Evolutionary conservation across 2,329 filamentous ascomycete genomes (phyloP).

Genomic region (Fusarium napiforme): DNA sequence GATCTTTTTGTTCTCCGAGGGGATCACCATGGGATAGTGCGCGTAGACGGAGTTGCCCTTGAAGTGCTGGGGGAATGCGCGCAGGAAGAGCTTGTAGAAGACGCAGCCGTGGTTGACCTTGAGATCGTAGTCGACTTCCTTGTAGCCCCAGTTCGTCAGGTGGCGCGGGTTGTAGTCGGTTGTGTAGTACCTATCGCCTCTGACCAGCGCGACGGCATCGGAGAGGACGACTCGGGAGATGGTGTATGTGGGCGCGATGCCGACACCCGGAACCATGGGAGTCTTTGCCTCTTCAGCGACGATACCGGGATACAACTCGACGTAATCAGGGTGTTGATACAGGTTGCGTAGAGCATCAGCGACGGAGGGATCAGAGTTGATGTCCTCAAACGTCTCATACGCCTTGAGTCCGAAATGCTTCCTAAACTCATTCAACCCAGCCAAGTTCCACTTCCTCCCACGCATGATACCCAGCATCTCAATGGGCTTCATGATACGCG

Average conservation of each 20-base stretch:
- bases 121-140: constrained; percentile 77
- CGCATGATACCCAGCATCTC: constrained; percentile 86
- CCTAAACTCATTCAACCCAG: constrained; percentile 85
- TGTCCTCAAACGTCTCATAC: constrained; percentile 83
- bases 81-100: constrained; percentile 85
- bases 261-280: constrained; percentile 78
- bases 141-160: constrained; percentile 86
- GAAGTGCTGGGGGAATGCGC: constrained; percentile 85
- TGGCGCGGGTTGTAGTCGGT: constrained; percentile 78
- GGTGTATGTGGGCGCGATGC: constrained; percentile 80
- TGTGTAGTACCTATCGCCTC: constrained; percentile 83
- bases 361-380: constrained; percentile 80
- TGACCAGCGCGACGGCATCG: constrained; percentile 81
- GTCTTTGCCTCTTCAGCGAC: constrained; percentile 80
- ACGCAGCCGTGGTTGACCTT: constrained; percentile 83
- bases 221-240: constrained; percentile 81
- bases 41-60: constrained; percentile 82
- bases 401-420: constrained; percentile 82
- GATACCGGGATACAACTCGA: constrained; percentile 83
- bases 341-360: constrained; percentile 73
- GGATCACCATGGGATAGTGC: constrained; percentile 79
- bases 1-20: constrained; percentile 77
- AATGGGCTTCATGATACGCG: constrained; percentile 76
- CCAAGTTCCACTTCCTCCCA: constrained; percentile 79
- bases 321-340: constrained; percentile 81